Base-by-base conservation (phyloP, 345 rosid species). In the Triadica sebifera region DNA sequence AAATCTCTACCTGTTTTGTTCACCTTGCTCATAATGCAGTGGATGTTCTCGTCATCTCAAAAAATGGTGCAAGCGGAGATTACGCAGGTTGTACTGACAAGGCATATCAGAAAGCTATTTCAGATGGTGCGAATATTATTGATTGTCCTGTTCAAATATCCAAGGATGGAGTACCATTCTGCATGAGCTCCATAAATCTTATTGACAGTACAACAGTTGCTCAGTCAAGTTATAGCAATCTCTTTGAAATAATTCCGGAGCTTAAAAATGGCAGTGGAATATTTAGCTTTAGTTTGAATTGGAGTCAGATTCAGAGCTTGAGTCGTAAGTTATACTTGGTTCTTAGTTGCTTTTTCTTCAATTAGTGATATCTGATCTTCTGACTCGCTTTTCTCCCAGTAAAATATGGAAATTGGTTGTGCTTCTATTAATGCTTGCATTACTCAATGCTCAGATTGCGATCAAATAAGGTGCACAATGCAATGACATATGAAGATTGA, bases 141-240 rank as follows among this genome's bases (percentile, higher is more conserved):
- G 98, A 90, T 75, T 95, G 99, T 72, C 84, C 96, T 67, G 86
- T 95, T 74, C 99, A 95, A 85, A 81, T 95, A 77, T 87, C 99
- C 8, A 81, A 85, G 72, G 98, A 93, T 39, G 87, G 88, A 67
- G 69, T 75, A 49, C 93, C 94, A 9, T 85, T 93, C 81, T 95
- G 99, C 83, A 71, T 85, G 63, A 62, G 83, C 74, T 75, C 88
- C 65, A 81, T 86, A 74, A 85, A 95, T 85, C 94, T 95, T 63
- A 79, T 86, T 7, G 76, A 79, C 12, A 83, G 80, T 79, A 89
- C 90, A 50, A 67, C 15, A 6, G 84, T 76, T 77, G 77, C 81
- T 71, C 85, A 79, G 75, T 72, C 94, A 45, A 5, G 13, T 46
- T 91, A 82, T 58, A 74, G 76, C 84, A 83, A 69, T 72, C 87